Evolutionary conservation across 768 basidiomycete genomes (phyloP).

Genomic region (Boletus speciosus): DNA sequence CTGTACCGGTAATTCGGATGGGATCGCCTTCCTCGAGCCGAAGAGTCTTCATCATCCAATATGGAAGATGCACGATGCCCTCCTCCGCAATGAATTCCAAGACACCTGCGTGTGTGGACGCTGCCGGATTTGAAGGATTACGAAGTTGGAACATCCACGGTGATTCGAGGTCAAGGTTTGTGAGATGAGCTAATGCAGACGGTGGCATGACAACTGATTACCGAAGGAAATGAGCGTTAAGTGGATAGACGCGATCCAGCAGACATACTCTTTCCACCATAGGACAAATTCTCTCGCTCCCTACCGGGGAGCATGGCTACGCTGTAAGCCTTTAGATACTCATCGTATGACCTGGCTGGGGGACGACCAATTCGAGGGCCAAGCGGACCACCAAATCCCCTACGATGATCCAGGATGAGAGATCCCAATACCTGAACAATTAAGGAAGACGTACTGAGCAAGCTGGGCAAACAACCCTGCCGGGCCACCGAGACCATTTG

Average conservation of each 20-base stretch:
- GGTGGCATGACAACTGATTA: conserved; percentile 92
- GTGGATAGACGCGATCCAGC: conserved; percentile 18
- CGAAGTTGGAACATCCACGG: conserved; percentile 98
- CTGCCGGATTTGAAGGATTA: conserved; percentile 80
- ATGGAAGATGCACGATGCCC: conserved; percentile 90
- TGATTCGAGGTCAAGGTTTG: conserved; percentile 79
- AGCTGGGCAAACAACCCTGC: conserved; percentile 64
- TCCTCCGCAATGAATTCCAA: conserved; percentile 99
- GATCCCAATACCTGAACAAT: conserved; percentile 2
- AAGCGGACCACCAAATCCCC: conserved; percentile 53
- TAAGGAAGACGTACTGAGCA: conserved; percentile 45
- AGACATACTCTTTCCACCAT: conserved; percentile 92
- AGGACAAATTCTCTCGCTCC: conserved; percentile 87
- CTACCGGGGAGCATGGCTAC: conserved; percentile 88
- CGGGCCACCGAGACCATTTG: conserved; percentile 41
- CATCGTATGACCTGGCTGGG: conserved; percentile 76
- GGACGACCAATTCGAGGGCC: conserved; percentile 44
- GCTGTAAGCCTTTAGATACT: conserved; percentile 93
- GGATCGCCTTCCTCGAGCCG: conserved; percentile 92
- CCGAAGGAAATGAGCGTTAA: conserved; percentile 6
- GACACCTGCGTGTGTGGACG: conserved; percentile 93
- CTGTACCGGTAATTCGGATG: conserved; percentile 85
- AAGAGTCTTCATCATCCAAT: conserved; percentile 99
- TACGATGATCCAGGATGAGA: conserved; percentile 29
- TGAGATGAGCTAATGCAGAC: conserved; percentile 85